Evolutionary conservation across 352 stramenopile genomes (phyloP).

Genomic region (Phytophthora meadii): DNA sequence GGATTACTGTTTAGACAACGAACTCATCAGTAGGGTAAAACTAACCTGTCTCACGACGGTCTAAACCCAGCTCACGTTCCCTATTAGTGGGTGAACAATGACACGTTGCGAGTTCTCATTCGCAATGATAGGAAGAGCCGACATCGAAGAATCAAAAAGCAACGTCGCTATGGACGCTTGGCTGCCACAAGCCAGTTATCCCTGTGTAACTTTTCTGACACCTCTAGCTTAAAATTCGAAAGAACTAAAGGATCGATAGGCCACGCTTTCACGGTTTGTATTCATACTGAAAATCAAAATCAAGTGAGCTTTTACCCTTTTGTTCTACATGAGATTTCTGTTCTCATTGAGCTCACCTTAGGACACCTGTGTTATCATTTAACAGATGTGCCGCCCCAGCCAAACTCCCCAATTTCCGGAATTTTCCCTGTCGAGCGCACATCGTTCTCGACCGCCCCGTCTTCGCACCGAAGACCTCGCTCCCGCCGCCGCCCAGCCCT

Average conservation of each 20-base stretch:
- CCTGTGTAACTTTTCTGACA: constrained; percentile 31
- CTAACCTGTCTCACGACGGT: constrained; percentile 31
- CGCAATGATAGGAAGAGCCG: constrained; percentile 30
- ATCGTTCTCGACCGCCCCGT: too few relatives aligned
- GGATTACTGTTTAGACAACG: constrained; percentile 86
- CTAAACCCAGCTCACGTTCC: constrained; percentile 30
- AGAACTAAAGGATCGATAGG: constrained; percentile 32
- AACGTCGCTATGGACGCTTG: constrained; percentile 31
- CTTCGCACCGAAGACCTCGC: too few relatives aligned
- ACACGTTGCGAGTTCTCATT: constrained; percentile 30
- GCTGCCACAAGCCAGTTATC: constrained; percentile 23
- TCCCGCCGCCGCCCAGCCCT: too few relatives aligned
- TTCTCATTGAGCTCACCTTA: constrained; percentile 32
- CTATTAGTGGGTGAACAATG: constrained; percentile 33
- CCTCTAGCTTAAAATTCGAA: constrained; percentile 29
- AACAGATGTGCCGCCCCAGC: constrained; percentile 27
- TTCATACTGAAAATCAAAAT: constrained; percentile 37
- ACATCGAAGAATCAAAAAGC: constrained; percentile 30
- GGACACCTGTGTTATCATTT: constrained; percentile 33
- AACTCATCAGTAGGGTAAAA: constrained; percentile 33
- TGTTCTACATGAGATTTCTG: constrained; percentile 26
- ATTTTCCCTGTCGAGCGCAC: too few relatives aligned
- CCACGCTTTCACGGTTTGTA: constrained; percentile 35
- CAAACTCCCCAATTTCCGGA: constrained; percentile 6
- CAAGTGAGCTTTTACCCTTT: constrained; percentile 2